These are phyloP conservation scores for Closterium sp. DNA, from an alignment of 139 green algal genomes.

Conservation along the genomic window DNA sequence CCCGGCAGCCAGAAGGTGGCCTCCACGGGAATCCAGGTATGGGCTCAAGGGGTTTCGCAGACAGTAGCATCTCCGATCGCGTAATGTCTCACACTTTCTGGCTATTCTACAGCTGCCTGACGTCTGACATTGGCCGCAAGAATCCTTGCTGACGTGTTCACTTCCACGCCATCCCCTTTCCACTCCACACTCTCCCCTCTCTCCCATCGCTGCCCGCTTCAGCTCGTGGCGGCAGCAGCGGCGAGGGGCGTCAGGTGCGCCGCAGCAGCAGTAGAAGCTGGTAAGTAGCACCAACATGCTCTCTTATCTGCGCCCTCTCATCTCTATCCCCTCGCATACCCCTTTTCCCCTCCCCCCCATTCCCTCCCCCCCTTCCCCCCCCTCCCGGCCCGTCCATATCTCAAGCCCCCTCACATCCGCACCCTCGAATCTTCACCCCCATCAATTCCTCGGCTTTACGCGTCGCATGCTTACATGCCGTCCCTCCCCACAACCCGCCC, in stretches of 20 bases:
- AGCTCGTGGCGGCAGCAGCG: neutral
- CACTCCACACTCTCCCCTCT: neutral
- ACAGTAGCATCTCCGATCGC: neutral
- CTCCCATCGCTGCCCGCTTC: neutral
- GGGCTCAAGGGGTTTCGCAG: neutral
- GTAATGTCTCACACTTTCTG: neutral
- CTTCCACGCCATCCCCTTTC: neutral
- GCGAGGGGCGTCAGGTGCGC: neutral
- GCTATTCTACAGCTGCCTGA: too few relatives aligned
- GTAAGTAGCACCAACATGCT: neutral
- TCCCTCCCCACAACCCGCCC: too few relatives aligned
- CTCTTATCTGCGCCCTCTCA: neutral
- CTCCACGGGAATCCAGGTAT: neutral
- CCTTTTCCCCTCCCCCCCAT: too few relatives aligned
- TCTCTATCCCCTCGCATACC: neutral
- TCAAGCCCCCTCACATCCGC: too few relatives aligned
- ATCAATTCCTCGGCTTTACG: too few relatives aligned
- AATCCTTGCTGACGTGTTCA: neutral
- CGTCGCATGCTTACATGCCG: too few relatives aligned
- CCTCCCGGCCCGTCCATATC: too few relatives aligned
- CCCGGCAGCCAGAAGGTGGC: neutral
- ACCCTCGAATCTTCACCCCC: too few relatives aligned
- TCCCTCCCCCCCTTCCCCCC: too few relatives aligned
- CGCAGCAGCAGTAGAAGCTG: neutral
- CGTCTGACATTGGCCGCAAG: too few relatives aligned